Percentiles rank a stretch among this genome's conserved stretches.
Evolutionary conservation across 768 basidiomycete species (phyloP).

Genomic region (Boletus rubropictus): DNA sequence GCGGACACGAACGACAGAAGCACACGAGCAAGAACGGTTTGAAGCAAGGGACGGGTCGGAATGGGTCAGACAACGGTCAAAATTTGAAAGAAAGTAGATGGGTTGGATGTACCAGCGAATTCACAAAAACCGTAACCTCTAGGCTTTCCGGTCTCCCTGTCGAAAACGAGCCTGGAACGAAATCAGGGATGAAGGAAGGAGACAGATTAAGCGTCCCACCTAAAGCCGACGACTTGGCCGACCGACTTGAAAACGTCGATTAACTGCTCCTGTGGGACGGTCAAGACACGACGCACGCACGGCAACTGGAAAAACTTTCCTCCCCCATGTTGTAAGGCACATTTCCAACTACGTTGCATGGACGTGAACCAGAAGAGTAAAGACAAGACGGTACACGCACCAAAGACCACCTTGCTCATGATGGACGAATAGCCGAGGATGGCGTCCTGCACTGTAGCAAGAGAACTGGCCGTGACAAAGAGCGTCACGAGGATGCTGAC

Average conservation of each 20-base stretch:
- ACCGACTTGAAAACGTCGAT: slow-evolving; percentile 87
- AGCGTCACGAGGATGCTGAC: no score
- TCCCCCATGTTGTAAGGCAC: slow-evolving; percentile 89
- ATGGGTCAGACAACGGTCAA: slow-evolving; percentile 36
- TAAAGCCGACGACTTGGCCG: slow-evolving; percentile 84
- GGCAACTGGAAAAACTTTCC: slow-evolving; percentile 27
- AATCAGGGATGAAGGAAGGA: slow-evolving; percentile 1
- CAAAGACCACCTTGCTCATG: slow-evolving; percentile 73
- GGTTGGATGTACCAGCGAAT: slow-evolving; percentile 70
- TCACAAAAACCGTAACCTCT: slow-evolving; percentile 93
- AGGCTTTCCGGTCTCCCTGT: slow-evolving; percentile 90
- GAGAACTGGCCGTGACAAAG: background rate
- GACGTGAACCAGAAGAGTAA: slow-evolving; percentile 1
- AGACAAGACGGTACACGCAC: slow-evolving; percentile 34
- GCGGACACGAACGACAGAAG: slow-evolving; percentile 9
- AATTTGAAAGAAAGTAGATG: slow-evolving; percentile 20
- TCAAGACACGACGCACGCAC: slow-evolving; percentile 4
- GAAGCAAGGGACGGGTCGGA: slow-evolving; percentile 13
- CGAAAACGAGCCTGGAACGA: slow-evolving; percentile 67
- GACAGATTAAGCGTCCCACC: slow-evolving; percentile 38
- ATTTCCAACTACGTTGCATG: slow-evolving; percentile 59
- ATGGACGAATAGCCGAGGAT: background rate
- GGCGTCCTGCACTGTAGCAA: background rate
- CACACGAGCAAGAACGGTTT: slow-evolving; percentile 10
- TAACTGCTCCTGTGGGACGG: slow-evolving; percentile 56